These are phyloP conservation scores for Tympanopsis confertula DNA, from an alignment of 2,329 filamentous ascomycete genomes.

Conservation along the genomic window DNA sequence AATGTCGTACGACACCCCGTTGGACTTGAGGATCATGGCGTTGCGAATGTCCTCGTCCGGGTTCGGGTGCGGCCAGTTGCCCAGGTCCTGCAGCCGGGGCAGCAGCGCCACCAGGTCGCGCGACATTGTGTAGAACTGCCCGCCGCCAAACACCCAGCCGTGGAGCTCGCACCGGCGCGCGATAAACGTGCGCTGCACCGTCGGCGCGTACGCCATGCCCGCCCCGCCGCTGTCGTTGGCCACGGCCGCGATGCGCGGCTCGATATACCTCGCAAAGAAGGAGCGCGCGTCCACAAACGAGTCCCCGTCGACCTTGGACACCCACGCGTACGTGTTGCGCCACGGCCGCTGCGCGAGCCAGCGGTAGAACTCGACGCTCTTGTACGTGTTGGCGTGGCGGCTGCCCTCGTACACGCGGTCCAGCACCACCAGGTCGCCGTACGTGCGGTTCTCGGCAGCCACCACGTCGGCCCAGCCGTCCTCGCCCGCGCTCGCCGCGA, in stretches of 20 bases:
- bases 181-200: constrained; percentile 16
- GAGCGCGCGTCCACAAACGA: constrained; percentile 16
- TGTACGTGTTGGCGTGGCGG: constrained; percentile 18
- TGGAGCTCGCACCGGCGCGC: constrained; percentile 10
- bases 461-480: constrained; percentile 14
- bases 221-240: constrained; percentile 3
- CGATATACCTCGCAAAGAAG: constrained; percentile 16
- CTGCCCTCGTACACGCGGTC: constrained; percentile 17
- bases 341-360: constrained; percentile 12
- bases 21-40: too few species aligned
- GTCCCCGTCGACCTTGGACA: constrained; percentile 20
- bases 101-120: constrained; percentile 18
- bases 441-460: constrained; percentile 16
- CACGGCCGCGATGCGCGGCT: constrained; percentile 9
- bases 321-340: constrained; percentile 14
- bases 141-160: constrained; percentile 18
- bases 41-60: constrained; percentile 18
- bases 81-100: constrained; percentile 11
- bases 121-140: constrained; percentile 19
- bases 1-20: too few species aligned
- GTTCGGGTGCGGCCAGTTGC: too few species aligned
- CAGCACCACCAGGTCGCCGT: constrained; percentile 19
- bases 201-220: constrained; percentile 8
- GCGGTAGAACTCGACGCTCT: constrained; percentile 19
- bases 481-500: too few species aligned